Base-by-base conservation (phyloP, 2,329 filamentous ascomycete species). In the Ascocoryne sarcoides region DNA sequence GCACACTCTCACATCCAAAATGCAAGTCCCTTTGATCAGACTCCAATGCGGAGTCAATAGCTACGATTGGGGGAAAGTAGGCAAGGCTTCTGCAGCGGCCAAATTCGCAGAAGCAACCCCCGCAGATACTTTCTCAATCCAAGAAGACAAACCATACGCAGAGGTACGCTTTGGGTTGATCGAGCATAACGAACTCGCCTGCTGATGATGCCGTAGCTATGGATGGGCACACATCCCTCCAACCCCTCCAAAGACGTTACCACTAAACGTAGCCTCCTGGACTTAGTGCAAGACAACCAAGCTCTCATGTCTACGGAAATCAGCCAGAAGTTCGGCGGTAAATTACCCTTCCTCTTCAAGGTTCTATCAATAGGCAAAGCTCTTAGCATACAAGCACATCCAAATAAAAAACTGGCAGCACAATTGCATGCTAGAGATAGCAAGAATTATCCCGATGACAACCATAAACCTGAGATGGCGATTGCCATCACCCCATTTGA, bases 381-480 rank as follows among this genome's bases (percentile, higher is more conserved):
- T 9, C 75, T 98, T 44, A 95, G 88, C 48, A 96, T 98, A 56
- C 92, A 98, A 64, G 92, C 92, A 17, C 92, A 98, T 54, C 88
- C 88, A 37, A 93, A 95, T 69, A 95, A 95, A 75, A 86, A 84
- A 65, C 80, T 93, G 10, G 92, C 92, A 37, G 90, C 93, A 66
- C 69, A 87, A 60, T 70, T 98, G 20, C 92, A 96, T 62, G 76
- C 79, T 29, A 79, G 74, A 48, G 90, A 98, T 59, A 75, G 88
- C 36, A 86, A 86, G 65, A 93, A 98, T 69, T 98, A 98, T 60
- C 92, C 90, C 43, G 88, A 98, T 70, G 90, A 96, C 69, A 98
- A 98, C 68, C 92, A 98, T 72, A 98, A 98, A 68, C 92, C 92
- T 23, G 92, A 98, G 66, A 98, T 98, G 92, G 89, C 92, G 47